A percentile compares a stretch with the other conserved stretches of the same genome.
phyloP scores from a whole-genome alignment of 148 eudicot species.

The Pouteria glomerata region DNA sequence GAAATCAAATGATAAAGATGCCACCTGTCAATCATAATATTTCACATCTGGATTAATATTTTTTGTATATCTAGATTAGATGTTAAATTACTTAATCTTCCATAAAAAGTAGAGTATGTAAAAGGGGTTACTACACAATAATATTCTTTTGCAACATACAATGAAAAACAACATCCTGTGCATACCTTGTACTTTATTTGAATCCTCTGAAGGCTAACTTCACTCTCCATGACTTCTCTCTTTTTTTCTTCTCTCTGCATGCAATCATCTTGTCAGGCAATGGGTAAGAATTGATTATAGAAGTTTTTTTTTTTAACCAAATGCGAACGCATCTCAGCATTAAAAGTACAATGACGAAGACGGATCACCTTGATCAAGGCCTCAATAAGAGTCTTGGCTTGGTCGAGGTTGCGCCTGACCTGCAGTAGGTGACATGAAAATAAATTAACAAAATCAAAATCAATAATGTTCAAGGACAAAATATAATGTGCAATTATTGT shows the following conservation, averaged over 20 bases:
- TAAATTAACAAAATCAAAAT: not conserved
- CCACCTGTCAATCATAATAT: not conserved
- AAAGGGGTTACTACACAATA: not conserved
- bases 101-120: not conserved
- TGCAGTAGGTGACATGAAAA: slow-evolving; percentile 21
- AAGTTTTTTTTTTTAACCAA: not conserved
- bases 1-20: not conserved
- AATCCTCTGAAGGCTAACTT: slow-evolving; percentile 86
- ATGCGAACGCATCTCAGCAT: not conserved
- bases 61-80: too few species aligned
- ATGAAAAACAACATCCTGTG: not conserved
- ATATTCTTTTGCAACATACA: not conserved
- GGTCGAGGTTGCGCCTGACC: slow-evolving; percentile 98
- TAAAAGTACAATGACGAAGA: slow-evolving; percentile 2
- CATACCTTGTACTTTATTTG: slow-evolving; percentile 92
- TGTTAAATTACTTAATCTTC: not conserved
- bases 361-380: slow-evolving; percentile 71
- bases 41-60: not conserved
- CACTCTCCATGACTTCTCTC: slow-evolving; percentile 86
- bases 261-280: slow-evolving; percentile 10
- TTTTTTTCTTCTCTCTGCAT: slow-evolving; percentile 96
- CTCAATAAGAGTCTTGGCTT: slow-evolving; percentile 77
- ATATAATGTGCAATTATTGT: slow-evolving; percentile 3
- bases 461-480: not conserved
- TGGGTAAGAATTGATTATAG: not conserved